phyloP scores from a whole-genome alignment of 495 filamentous ascomycete species.

The Lepraria neglecta region DNA sequence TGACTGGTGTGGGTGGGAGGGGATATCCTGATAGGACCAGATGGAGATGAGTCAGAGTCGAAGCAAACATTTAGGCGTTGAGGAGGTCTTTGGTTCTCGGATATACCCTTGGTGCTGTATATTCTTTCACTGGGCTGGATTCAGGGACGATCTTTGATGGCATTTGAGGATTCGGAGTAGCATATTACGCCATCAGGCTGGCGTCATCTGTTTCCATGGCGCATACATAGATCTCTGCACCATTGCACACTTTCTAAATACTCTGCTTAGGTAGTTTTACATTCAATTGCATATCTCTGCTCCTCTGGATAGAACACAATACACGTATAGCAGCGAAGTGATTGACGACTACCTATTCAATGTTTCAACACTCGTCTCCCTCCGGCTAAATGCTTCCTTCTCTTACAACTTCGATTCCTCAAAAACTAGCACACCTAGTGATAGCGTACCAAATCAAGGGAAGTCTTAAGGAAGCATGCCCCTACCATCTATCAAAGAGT shows the following conservation, averaged over 20 bases:
- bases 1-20: conserved; percentile 20
- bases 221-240: not conserved
- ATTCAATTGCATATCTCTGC: not conserved
- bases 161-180: conserved; percentile 3
- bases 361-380: too few relatives aligned
- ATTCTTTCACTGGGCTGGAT: not conserved
- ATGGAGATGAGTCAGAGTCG: conserved; percentile 1
- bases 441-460: too few relatives aligned
- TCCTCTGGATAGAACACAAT: not conserved
- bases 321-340: not conserved
- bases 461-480: too few relatives aligned
- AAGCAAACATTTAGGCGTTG: not conserved
- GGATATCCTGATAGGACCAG: conserved; percentile 17
- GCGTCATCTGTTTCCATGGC: not conserved
- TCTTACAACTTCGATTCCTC: too few relatives aligned
- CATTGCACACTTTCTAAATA: not conserved
- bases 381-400: too few relatives aligned
- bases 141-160: not conserved
- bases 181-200: not conserved
- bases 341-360: not conserved
- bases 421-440: too few relatives aligned
- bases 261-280: not conserved
- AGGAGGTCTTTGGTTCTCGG: not conserved
- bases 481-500: too few relatives aligned
- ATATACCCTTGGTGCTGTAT: conserved; percentile 13